Evolutionary conservation across 257 asterid species (phyloP).

Genomic region (Solanum habrochaites): DNA sequence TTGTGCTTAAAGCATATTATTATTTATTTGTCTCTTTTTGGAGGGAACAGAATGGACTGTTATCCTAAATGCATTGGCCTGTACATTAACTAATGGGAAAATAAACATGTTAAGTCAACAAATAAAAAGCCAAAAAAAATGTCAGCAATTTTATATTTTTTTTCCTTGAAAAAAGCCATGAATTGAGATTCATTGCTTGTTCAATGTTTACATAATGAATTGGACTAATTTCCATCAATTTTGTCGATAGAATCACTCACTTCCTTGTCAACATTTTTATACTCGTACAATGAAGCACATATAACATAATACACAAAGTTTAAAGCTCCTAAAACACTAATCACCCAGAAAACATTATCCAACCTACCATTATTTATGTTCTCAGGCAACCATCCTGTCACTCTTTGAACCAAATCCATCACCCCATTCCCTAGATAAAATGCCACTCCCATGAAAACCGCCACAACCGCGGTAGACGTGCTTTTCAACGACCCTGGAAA

Average conservation of each 20-base stretch:
- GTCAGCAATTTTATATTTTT: neutral
- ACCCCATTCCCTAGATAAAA: conserved; percentile 4
- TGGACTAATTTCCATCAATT: neutral
- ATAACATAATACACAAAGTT: conserved; percentile 5
- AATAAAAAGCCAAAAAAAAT: neutral
- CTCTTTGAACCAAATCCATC: conserved; percentile 1
- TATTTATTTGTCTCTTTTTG: neutral
- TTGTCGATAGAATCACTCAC: neutral
- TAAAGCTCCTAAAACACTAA: neutral
- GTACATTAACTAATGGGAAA: neutral
- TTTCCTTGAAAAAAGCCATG: neutral
- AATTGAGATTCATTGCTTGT: neutral
- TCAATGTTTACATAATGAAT: neutral
- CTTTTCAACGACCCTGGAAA: conserved; percentile 15
- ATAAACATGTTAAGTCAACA: neutral
- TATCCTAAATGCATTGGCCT: neutral
- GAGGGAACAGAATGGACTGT: neutral
- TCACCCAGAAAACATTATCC: conserved; percentile 15
- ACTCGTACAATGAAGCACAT: conserved; percentile 4
- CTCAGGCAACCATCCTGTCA: conserved; percentile 17
- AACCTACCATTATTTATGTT: conserved; percentile 13
- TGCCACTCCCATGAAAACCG: neutral
- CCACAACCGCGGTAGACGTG: conserved; percentile 7
- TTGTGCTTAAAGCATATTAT: neutral
- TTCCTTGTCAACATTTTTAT: neutral